phyloP scores from a whole-genome alignment of 1,139 yeast species.

The Hanseniaspora uvarum region DNA sequence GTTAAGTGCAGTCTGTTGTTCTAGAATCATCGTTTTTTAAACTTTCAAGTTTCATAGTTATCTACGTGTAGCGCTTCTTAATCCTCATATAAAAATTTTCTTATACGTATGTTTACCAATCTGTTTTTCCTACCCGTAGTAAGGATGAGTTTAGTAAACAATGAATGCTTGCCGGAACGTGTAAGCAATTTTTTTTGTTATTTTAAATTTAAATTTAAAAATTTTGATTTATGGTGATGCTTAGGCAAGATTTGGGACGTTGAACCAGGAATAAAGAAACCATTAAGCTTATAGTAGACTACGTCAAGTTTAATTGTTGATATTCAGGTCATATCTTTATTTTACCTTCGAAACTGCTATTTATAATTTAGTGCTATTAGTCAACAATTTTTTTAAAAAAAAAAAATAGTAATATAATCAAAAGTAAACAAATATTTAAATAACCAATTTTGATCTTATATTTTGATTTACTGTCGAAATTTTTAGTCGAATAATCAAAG shows the following conservation, averaged over 20 bases:
- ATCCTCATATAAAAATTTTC: neutral
- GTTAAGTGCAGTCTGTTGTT: neutral
- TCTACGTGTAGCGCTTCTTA: neutral
- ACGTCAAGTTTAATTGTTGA: too few relatives aligned
- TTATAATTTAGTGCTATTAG: neutral
- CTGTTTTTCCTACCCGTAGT: neutral
- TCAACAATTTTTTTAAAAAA: neutral
- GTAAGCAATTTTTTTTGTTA: too few relatives aligned
- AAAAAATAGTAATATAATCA: too few relatives aligned
- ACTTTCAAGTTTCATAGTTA: neutral
- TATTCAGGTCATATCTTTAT: too few relatives aligned
- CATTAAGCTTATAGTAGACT: too few relatives aligned
- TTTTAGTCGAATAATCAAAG: neutral
- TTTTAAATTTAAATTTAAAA: too few relatives aligned
- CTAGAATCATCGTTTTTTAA: neutral
- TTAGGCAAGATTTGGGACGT: neutral
- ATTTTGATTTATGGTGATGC: neutral
- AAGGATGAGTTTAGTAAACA: constrained; percentile 1
- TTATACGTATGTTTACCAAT: neutral
- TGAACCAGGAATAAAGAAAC: too few relatives aligned
- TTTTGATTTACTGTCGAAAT: neutral
- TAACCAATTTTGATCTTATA: neutral
- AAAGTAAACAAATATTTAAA: neutral
- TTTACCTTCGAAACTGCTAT: too few relatives aligned
- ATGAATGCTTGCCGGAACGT: neutral